Evolutionary conservation across 169 alveolate species (phyloP), one percentile per base, ranked within the genome.

Genomic region (Plasmodium vinckei): DNA sequence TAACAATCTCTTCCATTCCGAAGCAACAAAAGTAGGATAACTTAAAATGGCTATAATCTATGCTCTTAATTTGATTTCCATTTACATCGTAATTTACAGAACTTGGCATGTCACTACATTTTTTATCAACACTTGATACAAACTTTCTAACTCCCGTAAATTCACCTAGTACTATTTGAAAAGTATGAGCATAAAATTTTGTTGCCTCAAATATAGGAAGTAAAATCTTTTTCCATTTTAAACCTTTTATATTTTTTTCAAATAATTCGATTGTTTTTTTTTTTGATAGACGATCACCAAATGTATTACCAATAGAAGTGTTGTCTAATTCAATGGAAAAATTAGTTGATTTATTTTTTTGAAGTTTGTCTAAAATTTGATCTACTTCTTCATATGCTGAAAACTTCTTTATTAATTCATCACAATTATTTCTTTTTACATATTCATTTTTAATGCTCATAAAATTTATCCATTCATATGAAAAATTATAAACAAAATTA

Each of bases 401-500:
- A 33, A n/a, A 17, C 33, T 19, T 12, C 39, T 19, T 53, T 21
- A 53, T 33, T 27, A 82, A 54, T 23, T 60, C 27, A 12, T 39
- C 68, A 21, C 82, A 65, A 10, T 12, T 7, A 17, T 39, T 49
- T 53, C 67, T 68, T 10, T 23, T 68, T 19, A 82, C 63, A 39
- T 27, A 39, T 9, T 61, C 84, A 57, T 27, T 54, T 19, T 68
- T 59, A 13, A 82, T n/a, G 47, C 21, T 61, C 90, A 82, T 82
- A 25, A 13, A 71, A 67, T 82, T 65, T 13, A 82, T 27, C 90
- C 90, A 82, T 27, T 82, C 90, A 51, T 68, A 69, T 15, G 86
- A 42, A 68, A 82, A 82, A 61, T 82, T 82, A 17, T 68, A 82
- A 1, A 42, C 49, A 54, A 47, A 68, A n/a, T 6, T 17, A 61